Conservation (phyloP, 805 yeast genomes). For the Wickerhamiella slavikovae region DNA sequence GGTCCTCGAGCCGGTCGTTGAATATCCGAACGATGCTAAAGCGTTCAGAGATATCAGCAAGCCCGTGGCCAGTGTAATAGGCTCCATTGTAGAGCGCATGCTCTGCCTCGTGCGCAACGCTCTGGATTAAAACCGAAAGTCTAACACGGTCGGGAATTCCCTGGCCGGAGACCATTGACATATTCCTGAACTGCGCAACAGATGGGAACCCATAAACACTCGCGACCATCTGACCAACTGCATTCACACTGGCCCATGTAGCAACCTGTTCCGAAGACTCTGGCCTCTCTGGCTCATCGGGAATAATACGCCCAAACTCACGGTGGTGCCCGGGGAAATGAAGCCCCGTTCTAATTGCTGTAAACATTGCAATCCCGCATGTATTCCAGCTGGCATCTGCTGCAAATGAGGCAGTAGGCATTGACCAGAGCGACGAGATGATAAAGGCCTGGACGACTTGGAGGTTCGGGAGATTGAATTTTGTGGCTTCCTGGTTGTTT, state of each 20-base stretch:
- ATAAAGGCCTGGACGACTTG: conserved; percentile 87
- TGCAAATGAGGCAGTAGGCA: conserved; percentile 77
- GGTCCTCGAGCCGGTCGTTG: conserved; percentile 49
- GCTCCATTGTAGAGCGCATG: conserved; percentile 57
- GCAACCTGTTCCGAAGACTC: conserved; percentile 51
- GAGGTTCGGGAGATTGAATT: conserved; percentile 73
- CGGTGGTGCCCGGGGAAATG: conserved; percentile 54
- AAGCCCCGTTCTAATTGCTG: conserved; percentile 78
- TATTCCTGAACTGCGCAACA: conserved; percentile 64
- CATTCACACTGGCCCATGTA: conserved; percentile 89
- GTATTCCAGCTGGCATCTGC: conserved; percentile 96
- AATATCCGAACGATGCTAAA: conserved; percentile 55
- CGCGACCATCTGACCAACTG: conserved; percentile 76
- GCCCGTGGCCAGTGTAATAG: conserved; percentile 42
- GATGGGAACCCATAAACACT: conserved; percentile 91
- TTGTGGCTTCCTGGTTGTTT: conserved; percentile 29
- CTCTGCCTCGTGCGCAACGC: conserved; percentile 70
- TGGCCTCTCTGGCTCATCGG: conserved; percentile 7
- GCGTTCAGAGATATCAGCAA: conserved; percentile 47
- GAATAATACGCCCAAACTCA: conserved; percentile 24
- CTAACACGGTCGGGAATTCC: conserved; percentile 38
- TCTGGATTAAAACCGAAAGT: conserved; percentile 65
- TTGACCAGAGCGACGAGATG: conserved; percentile 87
- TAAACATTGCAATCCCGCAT: conserved; percentile 79
- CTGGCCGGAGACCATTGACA: conserved; percentile 29